Base-by-base conservation (phyloP, 2,329 filamentous ascomycete genomes). In the Pseudogymnoascus sp. region DNA sequence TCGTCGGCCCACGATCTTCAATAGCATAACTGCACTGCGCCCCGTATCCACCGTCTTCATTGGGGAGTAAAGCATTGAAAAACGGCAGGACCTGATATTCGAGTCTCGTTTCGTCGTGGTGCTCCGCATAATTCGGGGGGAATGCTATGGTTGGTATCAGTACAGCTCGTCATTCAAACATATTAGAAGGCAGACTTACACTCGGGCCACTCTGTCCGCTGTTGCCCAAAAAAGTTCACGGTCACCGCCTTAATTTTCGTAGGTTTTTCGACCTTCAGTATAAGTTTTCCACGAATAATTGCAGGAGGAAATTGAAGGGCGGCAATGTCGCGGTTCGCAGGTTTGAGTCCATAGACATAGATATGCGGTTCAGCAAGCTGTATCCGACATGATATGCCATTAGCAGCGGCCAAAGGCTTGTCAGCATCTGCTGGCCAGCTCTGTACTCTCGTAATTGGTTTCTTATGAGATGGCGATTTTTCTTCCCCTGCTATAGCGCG, bases 161-260 rank as follows among this genome's bases (percentile, higher is more conserved):
- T 37, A 63, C 31, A 18, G 25, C 25, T 35, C 16, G 18, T 35
- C 41, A 21, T 38, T 21, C n/a, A 37, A 37, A 14, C 23, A 58
- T 35, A 37, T 6, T 35, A 55, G 62, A 67, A 67, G 63, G 63
- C 16, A 21, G 35, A 81, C 83, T 89, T 78, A 83, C 86, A 91
- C 78, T 97, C 95, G 14, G 95, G 93, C 95, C 95, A 99, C 72
- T 96, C 92, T 1, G 95, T 97, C 66, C 89, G 85, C 2, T 92
- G 91, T 72, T 87, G 88, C 31, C 93, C 95, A 41, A 88, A 84
- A 68, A 99, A 90, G 70, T 90, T 93, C 61, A 99, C 80, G 5
- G 89, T 92, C 23, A 99, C 84, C 3, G 91, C 88, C 78, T 96
- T 97, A 68, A 99, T 87, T 76, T 99, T 99, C 55, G 92, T 86